Percentiles rank a stretch among this genome's conserved stretches.
phyloP scores from a whole-genome alignment of 2,329 filamentous ascomycete species.

The Diaporthe citri region DNA sequence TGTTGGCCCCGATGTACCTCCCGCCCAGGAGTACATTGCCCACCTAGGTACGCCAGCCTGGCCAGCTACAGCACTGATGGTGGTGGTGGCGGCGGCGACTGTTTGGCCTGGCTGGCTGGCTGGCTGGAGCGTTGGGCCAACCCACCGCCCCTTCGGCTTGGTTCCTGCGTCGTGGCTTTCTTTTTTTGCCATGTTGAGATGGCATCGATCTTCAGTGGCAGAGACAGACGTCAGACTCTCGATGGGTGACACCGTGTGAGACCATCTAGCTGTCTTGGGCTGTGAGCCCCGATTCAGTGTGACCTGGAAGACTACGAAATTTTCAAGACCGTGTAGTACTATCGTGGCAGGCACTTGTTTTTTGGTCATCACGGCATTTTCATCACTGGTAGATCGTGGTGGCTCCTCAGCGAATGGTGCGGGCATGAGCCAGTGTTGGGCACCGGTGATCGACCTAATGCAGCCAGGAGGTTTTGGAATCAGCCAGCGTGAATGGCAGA shows the following conservation, averaged over 20 bases:
- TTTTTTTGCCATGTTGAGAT: not conserved
- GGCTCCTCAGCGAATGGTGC: not conserved
- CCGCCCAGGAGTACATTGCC: slow-evolving; percentile 11
- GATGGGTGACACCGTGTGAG: not conserved
- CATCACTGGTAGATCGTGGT: not conserved
- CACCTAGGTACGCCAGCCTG: not conserved
- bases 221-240: slow-evolving; percentile 13
- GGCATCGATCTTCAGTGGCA: not conserved
- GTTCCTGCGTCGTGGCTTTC: slow-evolving; percentile 1
- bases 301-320: not conserved
- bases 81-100: slow-evolving; percentile 22
- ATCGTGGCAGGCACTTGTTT: not conserved
- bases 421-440: not conserved
- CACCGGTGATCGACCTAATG: not conserved
- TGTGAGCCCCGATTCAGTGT: not conserved
- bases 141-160: not conserved
- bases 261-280: slow-evolving; percentile 26
- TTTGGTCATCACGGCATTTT: not conserved
- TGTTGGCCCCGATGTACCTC: slow-evolving; percentile 18
- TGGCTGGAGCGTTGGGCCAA: slow-evolving; percentile 3
- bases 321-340: not conserved
- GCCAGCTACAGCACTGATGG: not conserved
- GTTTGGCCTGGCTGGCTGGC: slow-evolving; percentile 2
- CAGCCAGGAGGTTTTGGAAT: not conserved
- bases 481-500: not conserved